Evolutionary conservation across 345 rosid species (phyloP), one percentile per base, ranked within the genome.

Genomic region (Pseudoturritis turrita): DNA sequence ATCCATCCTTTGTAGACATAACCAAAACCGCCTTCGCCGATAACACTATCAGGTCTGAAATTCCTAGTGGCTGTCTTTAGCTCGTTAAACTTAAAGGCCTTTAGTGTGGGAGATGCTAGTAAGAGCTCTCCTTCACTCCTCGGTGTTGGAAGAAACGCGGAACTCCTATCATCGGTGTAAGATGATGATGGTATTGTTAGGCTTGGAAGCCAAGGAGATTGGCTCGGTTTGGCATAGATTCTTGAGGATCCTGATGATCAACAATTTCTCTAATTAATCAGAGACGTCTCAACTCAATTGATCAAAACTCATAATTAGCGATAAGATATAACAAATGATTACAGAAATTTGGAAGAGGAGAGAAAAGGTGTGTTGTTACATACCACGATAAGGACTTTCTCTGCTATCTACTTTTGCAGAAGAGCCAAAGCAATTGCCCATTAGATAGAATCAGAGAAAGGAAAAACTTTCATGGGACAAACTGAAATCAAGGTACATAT

Each of bases 21-120:
- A 46, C 96, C 98, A 45, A 88, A 89, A 41, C 96, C 96, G 13
- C 98, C 98, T 77, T 92, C 98, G 39, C 98, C 96, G 1, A 92
- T 88, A 50, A 92, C 88, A 80, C 90, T 89, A 51, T 92, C 81
- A 0, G 94, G 86, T 50, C 96, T 89, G 44, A 92, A 92, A 80
- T 88, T 89, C 67, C 95, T 84, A 11, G 98, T 88, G 74, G 95
- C 95, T 71, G 75, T 88, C 79, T 79, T 87, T 67, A 92, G 81
- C 72, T 92, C 98, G 46, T 67, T 83, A 75, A 89, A 88, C 0
- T 82, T 19, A 79, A 92, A 92, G 28, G 85, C 85, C 75, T 93
- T 93, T 54, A 93, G 68, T 65, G 86, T 86, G 22, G 93, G 88
- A 18, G 96, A 90, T 61, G 84, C 81, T 81, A n/a, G n/a, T n/a